Base-by-base conservation (phyloP, 129 eudicot species). In the Saussurea involucrata region DNA sequence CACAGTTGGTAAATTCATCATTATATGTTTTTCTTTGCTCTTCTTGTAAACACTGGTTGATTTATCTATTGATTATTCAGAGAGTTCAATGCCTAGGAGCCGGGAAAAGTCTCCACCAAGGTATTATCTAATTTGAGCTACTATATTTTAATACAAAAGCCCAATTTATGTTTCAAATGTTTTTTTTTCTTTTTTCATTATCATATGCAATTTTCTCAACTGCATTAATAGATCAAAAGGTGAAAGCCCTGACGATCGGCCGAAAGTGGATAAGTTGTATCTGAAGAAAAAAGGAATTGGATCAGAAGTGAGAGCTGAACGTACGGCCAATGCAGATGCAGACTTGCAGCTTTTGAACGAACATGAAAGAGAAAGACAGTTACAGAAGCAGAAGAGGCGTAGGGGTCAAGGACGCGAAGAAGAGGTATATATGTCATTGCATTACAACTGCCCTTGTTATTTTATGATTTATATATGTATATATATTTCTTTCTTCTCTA, bases 271-370 rank as follows among this genome's bases (percentile, higher is more conserved):
- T 33, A 94, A 91, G 75, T 84, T 94, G 77, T 79, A 83, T 3
- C 76, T 94, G 58, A 94, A 90, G 94, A 89, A 82, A 84, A 93
- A 94, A 81, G 97, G 97, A 58, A 86, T 94, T 44, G 98, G 98
- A 55, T 94, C 98, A 5, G 93, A 94, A 83, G 98, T 87, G 71
- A 91, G 96, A 88, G 93, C 98, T 18, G 98, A 94, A 82, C 96
- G 90, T 61, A 78, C 92, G 88, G 96, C 92, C 61, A 94, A 86
- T 80, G 87, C 98, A 15, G 94, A 91, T 81, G 83, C 87, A 70
- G 98, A 94, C 81, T 76, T 94, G 66, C 96, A 94, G 83, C 87
- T 94, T 84, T 80, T 94, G 69, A 85, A 84, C 11, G 87, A 82
- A 73, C 89, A 83, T 40, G 98, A 94, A 82, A 84, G 93, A 78